Conservation (phyloP, 2,329 filamentous ascomycete species). For the Fusarium tricinctum region DNA sequence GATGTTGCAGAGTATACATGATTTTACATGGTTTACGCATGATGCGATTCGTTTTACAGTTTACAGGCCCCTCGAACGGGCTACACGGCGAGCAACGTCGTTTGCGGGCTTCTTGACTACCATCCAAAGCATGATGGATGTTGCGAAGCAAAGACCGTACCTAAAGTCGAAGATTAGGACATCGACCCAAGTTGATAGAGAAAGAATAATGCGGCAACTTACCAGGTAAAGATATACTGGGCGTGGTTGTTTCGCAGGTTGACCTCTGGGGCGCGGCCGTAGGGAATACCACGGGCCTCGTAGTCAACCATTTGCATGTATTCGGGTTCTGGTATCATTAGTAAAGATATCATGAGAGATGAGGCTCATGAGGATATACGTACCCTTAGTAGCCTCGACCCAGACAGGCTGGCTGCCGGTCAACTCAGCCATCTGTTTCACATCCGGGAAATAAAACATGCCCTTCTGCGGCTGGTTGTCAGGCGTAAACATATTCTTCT, state of each 20-base stretch:
- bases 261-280: slow-evolving; percentile 88
- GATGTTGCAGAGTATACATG: slow-evolving; percentile 55
- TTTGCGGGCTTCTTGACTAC: slow-evolving; percentile 88
- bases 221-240: slow-evolving; percentile 99
- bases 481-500: slow-evolving; percentile 98
- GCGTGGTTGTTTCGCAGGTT: slow-evolving; percentile 96
- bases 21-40: slow-evolving; percentile 36
- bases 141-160: slow-evolving; percentile 88
- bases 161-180: slow-evolving; percentile 59
- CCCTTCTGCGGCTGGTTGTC: slow-evolving; percentile 85
- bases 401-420: slow-evolving; percentile 89
- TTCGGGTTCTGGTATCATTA: slow-evolving; percentile 74
- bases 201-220: slow-evolving; percentile 55
- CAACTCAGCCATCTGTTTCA: slow-evolving; percentile 87
- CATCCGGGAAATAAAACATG: slow-evolving; percentile 96
- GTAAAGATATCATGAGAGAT: slow-evolving; percentile 12
- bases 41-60: slow-evolving; percentile 17
- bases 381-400: slow-evolving; percentile 97
- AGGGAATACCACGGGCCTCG: slow-evolving; percentile 85
- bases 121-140: slow-evolving; percentile 97
- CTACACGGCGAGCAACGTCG: slow-evolving; percentile 77
- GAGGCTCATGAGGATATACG: slow-evolving; percentile 40
- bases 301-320: slow-evolving; percentile 82
- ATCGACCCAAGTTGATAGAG: not conserved
- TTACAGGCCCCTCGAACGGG: slow-evolving; percentile 50